Evolutionary conservation across 2,329 filamentous ascomycete species (phyloP).

Genomic region (Xylariomycetidae sp.): DNA sequence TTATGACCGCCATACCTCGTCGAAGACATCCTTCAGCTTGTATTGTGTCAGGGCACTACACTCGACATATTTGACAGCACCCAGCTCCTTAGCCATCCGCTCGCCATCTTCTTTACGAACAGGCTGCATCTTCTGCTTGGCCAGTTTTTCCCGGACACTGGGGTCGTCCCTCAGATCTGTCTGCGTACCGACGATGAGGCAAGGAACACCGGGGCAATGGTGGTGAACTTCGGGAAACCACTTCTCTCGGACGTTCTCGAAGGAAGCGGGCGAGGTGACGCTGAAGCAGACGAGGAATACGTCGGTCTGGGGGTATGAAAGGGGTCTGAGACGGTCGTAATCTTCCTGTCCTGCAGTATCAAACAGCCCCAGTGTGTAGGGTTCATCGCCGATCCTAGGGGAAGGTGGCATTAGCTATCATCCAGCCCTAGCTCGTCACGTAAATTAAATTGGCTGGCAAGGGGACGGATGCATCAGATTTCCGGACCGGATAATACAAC

Average conservation of each 20-base stretch:
- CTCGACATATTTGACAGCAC: slow-evolving; percentile 97
- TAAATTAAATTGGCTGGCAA: too few species aligned
- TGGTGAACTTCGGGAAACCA: slow-evolving; percentile 99
- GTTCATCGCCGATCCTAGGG: slow-evolving; percentile 93
- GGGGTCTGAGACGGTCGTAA: slow-evolving; percentile 92
- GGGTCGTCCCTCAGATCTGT: slow-evolving; percentile 90
- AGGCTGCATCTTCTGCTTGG: slow-evolving; percentile 93
- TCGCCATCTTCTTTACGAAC: slow-evolving; percentile 92
- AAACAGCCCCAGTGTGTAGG: slow-evolving; percentile 93
- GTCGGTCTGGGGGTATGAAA: slow-evolving; percentile 97
- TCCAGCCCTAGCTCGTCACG: too few species aligned
- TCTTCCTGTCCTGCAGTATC: slow-evolving; percentile 99
- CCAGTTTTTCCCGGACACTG: slow-evolving; percentile 82
- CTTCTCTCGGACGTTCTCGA: slow-evolving; percentile 98
- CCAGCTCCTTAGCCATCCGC: slow-evolving; percentile 94
- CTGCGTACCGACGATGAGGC: slow-evolving; percentile 96
- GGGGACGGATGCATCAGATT: too few species aligned
- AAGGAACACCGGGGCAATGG: slow-evolving; percentile 96
- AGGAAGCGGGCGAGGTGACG: slow-evolving; percentile 93
- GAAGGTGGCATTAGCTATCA: too few species aligned
- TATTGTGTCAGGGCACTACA: slow-evolving; percentile 97
- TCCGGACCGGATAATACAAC: too few species aligned
- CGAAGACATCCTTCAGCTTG: slow-evolving; percentile 98
- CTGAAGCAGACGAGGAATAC: slow-evolving; percentile 99
- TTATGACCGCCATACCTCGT: too few species aligned